Percentiles rank a stretch among this genome's conserved stretches.
These are phyloP conservation scores for Endotrypanum monterogeii DNA, from an alignment of 208 protist species.

Conservation along the genomic window DNA sequence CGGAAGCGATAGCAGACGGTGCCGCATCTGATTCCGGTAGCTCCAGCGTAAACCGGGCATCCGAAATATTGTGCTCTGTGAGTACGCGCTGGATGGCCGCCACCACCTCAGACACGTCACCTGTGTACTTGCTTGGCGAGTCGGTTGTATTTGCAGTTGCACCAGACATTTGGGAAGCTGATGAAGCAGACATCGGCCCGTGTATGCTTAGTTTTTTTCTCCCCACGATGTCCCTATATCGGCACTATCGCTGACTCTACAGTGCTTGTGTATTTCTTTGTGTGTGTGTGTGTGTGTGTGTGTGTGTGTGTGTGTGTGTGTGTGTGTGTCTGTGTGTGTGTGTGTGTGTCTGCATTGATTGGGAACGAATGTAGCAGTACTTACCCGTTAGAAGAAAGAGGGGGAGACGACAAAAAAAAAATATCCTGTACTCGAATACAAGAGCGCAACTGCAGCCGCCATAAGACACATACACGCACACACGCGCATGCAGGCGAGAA, in stretches of 20 bases:
- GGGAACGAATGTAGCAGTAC: too few relatives aligned
- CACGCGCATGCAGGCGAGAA: not conserved
- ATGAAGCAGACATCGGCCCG: not conserved
- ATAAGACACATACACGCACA: not conserved
- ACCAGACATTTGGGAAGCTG: not conserved
- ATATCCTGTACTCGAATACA: too few relatives aligned
- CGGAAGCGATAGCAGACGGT: not conserved
- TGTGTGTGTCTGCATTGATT: not conserved
- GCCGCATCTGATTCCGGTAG: slow-evolving; percentile 14
- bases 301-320: not conserved
- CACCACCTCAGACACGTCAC: slow-evolving; percentile 31
- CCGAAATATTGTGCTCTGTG: slow-evolving; percentile 37
- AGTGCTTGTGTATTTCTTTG: not conserved
- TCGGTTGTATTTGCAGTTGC: not conserved
- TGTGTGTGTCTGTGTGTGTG: slow-evolving; percentile 7
- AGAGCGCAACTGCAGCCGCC: not conserved
- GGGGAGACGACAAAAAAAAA: too few relatives aligned
- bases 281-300: not conserved
- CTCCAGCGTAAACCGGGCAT: slow-evolving; percentile 56
- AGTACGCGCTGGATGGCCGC: slow-evolving; percentile 56
- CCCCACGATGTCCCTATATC: not conserved
- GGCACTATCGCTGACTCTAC: not conserved
- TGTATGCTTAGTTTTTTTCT: not conserved
- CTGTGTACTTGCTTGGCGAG: not conserved
- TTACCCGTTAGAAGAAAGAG: too few relatives aligned